These are phyloP conservation scores for Vitis amurensis DNA, from an alignment of 164 flowering plant species.

Conservation along the genomic window DNA sequence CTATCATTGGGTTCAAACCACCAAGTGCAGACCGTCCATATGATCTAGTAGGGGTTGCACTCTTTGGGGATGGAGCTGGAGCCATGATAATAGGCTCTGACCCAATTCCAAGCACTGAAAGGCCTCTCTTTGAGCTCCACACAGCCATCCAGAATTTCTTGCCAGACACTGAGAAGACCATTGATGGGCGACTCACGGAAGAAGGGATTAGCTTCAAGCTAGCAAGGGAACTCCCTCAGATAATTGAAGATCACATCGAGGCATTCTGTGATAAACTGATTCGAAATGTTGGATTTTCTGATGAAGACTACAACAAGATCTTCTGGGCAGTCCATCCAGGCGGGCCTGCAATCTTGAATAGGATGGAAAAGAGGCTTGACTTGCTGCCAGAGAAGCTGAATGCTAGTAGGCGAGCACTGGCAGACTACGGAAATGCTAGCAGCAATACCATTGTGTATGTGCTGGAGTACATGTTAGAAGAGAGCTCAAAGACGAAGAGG, in stretches of 20 bases:
- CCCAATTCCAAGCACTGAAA: constrained; percentile 45
- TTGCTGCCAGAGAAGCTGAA: constrained; percentile 68
- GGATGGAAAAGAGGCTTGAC: constrained; percentile 82
- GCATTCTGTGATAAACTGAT: constrained; percentile 65
- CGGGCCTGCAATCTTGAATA: constrained; percentile 85
- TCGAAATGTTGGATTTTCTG: constrained; percentile 32
- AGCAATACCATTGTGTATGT: constrained; percentile 93
- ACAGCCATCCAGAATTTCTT: constrained; percentile 75
- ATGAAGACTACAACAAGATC: constrained; percentile 59
- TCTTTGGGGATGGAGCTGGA: constrained; percentile 96
- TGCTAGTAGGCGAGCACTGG: constrained; percentile 78
- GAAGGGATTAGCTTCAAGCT: constrained; percentile 89
- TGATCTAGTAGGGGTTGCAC: constrained; percentile 85
- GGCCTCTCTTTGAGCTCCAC: constrained; percentile 77
- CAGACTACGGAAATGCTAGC: constrained; percentile 89
- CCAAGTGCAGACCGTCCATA: constrained; percentile 76
- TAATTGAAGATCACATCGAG: constrained; percentile 81
- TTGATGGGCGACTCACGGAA: constrained; percentile 79
- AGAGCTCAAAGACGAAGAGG: constrained; percentile 49
- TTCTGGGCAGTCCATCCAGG: constrained; percentile 99
- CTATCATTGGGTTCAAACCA: constrained; percentile 91
- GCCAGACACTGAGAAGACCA: constrained; percentile 75
- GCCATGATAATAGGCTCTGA: constrained; percentile 83
- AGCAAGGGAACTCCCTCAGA: constrained; percentile 79
- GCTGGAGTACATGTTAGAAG: constrained; percentile 86